Conservation (phyloP, 176 grass and related monocot genomes). For the Neostapfia colusana region DNA sequence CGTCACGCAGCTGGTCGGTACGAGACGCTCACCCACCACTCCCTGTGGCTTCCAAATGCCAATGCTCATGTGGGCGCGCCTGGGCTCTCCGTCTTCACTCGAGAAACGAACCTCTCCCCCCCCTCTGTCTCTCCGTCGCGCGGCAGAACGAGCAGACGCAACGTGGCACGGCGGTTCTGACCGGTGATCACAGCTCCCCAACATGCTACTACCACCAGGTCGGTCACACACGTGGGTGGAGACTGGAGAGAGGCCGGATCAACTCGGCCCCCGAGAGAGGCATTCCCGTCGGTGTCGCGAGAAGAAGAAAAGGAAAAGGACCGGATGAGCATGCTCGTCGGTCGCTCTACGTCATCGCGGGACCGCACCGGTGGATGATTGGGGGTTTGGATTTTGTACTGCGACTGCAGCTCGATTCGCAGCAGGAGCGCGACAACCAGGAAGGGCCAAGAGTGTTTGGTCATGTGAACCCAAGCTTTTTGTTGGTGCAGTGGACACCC, state of each 20-base stretch:
- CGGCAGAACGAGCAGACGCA: too few species aligned
- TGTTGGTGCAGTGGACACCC: neutral
- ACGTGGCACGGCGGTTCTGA: neutral
- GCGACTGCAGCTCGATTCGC: conserved; percentile 2
- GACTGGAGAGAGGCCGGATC: neutral
- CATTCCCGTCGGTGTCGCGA: conserved; percentile 19
- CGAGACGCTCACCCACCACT: neutral
- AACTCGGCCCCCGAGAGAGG: neutral
- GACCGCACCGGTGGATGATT: neutral
- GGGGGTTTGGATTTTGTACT: conserved; percentile 20
- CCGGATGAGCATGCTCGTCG: neutral
- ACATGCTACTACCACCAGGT: neutral
- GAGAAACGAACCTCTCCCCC: neutral
- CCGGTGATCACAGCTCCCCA: neutral
- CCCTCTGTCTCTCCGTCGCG: too few species aligned
- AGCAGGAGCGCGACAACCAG: conserved; percentile 27
- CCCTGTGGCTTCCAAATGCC: neutral
- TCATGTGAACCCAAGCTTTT: conserved; percentile 43
- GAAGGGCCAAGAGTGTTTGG: neutral
- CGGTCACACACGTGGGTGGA: conserved; percentile 19
- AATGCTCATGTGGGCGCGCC: neutral
- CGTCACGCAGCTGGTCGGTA: neutral
- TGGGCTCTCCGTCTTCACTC: neutral
- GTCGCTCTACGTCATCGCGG: conserved; percentile 11
- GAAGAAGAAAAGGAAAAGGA: neutral